Evolutionary conservation across 75 land plant genomes (phyloP).

Genomic region (Sequoia sempervirens): DNA sequence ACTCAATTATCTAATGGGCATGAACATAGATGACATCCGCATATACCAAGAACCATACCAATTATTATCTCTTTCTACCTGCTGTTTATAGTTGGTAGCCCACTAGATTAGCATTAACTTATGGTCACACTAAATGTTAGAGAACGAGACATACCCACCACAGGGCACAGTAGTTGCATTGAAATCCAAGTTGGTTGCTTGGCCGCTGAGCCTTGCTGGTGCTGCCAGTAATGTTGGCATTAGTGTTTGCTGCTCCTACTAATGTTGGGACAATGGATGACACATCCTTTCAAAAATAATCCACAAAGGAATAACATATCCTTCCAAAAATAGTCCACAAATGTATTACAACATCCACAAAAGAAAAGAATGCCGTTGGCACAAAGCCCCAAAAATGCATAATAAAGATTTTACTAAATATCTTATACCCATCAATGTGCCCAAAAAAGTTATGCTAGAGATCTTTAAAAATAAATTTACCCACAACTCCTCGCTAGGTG

Average conservation of each 20-base stretch:
- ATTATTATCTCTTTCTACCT: neutral
- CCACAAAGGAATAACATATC: neutral
- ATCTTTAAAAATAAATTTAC: slow-evolving; percentile 2
- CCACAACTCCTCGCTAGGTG: neutral
- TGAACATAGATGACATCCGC: neutral
- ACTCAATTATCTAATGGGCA: neutral
- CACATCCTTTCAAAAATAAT: neutral
- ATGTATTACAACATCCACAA: neutral
- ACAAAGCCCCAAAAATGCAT: slow-evolving; percentile 1
- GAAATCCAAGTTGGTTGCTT: neutral
- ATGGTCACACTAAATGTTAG: neutral
- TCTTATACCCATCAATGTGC: neutral
- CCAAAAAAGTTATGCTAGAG: neutral
- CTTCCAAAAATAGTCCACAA: neutral
- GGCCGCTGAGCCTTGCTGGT: neutral
- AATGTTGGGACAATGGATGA: neutral
- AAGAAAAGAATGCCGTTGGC: neutral
- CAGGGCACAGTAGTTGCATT: neutral
- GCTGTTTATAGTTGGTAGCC: neutral
- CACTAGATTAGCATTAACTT: neutral
- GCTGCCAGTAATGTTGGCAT: neutral
- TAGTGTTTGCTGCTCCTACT: neutral
- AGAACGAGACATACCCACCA: neutral
- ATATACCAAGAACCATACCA: neutral
- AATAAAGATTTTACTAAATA: neutral